These are phyloP conservation scores for Auxenochlorella pyrenoidosa DNA, from an alignment of 139 green algal species.

Conservation along the genomic window DNA sequence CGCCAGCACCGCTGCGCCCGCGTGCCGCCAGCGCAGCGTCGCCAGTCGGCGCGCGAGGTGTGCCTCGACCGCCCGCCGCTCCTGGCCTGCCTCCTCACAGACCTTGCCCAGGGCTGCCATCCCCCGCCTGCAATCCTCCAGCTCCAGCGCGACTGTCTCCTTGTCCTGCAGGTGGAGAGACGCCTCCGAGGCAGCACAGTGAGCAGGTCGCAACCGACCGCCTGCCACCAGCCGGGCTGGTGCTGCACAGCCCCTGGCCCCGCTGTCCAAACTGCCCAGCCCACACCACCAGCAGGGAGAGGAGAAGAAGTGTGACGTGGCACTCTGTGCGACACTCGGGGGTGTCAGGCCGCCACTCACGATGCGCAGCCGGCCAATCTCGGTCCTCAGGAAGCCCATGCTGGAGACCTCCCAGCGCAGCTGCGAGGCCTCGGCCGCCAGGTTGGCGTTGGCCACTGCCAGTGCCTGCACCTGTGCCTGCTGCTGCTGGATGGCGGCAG, in stretches of 20 bases:
- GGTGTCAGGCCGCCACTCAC: neutral
- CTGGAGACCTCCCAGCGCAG: constrained; percentile 25
- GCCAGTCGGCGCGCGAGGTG: neutral
- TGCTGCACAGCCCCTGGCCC: too few species aligned
- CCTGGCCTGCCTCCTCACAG: neutral
- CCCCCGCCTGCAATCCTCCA: constrained; percentile 7
- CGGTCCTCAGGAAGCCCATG: constrained; percentile 4
- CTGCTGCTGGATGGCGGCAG: constrained; percentile 9
- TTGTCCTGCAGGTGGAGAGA: neutral
- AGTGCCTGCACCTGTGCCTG: neutral
- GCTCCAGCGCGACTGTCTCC: neutral
- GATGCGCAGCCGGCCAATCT: constrained; percentile 27
- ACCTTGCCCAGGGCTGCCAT: neutral
- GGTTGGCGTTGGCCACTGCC: neutral
- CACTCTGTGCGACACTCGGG: too few species aligned
- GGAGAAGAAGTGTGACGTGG: too few species aligned
- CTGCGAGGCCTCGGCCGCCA: constrained; percentile 8
- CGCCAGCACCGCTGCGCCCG: neutral
- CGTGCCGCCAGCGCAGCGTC: constrained; percentile 24
- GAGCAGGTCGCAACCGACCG: too few species aligned
- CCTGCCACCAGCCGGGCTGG: too few species aligned
- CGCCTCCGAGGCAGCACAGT: too few species aligned
- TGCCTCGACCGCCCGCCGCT: neutral
- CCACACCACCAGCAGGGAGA: too few species aligned
- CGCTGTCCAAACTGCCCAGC: too few species aligned